Conservation (phyloP, 2,329 filamentous ascomycete species). For the Xylaria sp. region DNA sequence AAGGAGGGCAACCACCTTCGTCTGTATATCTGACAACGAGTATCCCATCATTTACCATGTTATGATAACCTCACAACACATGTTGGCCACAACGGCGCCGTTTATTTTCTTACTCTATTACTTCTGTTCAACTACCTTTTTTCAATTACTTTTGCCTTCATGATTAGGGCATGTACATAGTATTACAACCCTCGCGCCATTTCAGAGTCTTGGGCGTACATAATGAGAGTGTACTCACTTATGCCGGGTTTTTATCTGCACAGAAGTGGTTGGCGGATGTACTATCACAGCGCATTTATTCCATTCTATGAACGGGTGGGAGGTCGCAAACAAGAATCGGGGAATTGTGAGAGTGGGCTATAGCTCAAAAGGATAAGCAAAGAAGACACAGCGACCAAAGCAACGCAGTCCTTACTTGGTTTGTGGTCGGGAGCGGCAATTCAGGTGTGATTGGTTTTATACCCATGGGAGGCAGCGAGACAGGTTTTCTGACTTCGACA, state of each 20-base stretch:
- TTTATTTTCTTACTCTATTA: not conserved
- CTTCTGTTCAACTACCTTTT: constrained; percentile 9
- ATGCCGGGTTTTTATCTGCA: constrained; percentile 2
- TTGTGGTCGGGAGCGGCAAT: not conserved
- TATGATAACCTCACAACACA: not conserved
- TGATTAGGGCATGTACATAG: constrained; percentile 11
- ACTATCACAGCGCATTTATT: not conserved
- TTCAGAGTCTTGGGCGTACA: constrained; percentile 15
- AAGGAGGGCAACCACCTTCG: not conserved
- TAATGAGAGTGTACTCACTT: constrained; percentile 2
- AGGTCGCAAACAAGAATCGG: not conserved
- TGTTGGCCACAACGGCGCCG: constrained; percentile 11
- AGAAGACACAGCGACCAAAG: too few relatives aligned
- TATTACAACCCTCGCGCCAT: constrained; percentile 27
- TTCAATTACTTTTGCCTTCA: constrained; percentile 8
- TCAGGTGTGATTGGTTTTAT: not conserved
- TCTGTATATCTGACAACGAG: constrained; percentile 20
- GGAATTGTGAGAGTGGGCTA: not conserved
- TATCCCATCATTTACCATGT: constrained; percentile 4
- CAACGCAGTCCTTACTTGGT: not conserved
- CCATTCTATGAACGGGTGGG: not conserved
- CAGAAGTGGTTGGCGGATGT: not conserved
- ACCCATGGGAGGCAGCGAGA: not conserved
- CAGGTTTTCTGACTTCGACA: not conserved
- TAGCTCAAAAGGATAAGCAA: not conserved